These are phyloP conservation scores for Phlegmacium glaucopus DNA, from an alignment of 768 basidiomycete genomes.

Conservation along the genomic window DNA sequence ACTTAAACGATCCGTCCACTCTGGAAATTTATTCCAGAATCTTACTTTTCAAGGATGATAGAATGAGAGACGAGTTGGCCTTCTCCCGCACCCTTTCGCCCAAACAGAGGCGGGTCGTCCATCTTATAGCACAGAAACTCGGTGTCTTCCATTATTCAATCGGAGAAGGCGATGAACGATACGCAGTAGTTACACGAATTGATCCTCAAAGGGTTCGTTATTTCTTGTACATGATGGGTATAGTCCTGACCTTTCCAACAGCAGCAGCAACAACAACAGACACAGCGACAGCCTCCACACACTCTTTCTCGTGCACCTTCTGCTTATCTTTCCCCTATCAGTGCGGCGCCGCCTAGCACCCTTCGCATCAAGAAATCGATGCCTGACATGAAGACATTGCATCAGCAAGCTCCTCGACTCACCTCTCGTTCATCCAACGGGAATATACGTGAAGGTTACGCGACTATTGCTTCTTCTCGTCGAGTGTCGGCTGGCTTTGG, in stretches of 20 bases:
- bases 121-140: slow-evolving; percentile 94
- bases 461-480: slow-evolving; percentile 81
- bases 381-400: slow-evolving; percentile 93
- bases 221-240: slow-evolving; percentile 7
- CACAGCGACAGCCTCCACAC: slow-evolving; percentile 47
- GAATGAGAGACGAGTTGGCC: slow-evolving; percentile 95
- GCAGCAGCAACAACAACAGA: slow-evolving; percentile 40
- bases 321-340: slow-evolving; percentile 64
- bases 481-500: slow-evolving; percentile 70
- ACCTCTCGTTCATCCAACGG: slow-evolving; percentile 82
- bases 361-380: slow-evolving; percentile 96
- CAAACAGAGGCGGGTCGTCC: slow-evolving; percentile 88
- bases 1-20: slow-evolving; percentile 93
- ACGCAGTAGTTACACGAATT: slow-evolving; percentile 91
- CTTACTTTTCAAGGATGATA: slow-evolving; percentile 95
- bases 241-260: slow-evolving; percentile 13
- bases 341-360: slow-evolving; percentile 28
- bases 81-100: slow-evolving; percentile 86
- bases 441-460: slow-evolving; percentile 84
- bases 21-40: slow-evolving; percentile 97
- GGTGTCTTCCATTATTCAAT: slow-evolving; percentile 94
- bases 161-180: slow-evolving; percentile 89
- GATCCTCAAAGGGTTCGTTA: slow-evolving; percentile 74
- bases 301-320: slow-evolving; percentile 82
- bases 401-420: slow-evolving; percentile 75